Percentiles rank a stretch among this genome's conserved stretches.
Evolutionary conservation across 2,329 filamentous ascomycete genomes (phyloP).

Genomic region (Venturia nashicola): DNA sequence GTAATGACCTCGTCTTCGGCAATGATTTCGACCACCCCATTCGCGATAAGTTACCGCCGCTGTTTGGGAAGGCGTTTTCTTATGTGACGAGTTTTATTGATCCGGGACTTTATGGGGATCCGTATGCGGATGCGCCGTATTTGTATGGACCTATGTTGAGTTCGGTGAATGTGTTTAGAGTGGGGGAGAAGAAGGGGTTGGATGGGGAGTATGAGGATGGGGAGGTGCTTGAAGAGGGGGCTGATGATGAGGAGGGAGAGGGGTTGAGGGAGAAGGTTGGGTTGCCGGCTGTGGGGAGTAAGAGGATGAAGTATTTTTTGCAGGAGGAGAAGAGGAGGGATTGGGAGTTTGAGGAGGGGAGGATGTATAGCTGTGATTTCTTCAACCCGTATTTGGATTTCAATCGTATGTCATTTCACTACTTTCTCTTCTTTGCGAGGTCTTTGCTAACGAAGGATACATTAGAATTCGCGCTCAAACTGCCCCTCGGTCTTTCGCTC

Average conservation of each 20-base stretch:
- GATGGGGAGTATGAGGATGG: conserved; percentile 14
- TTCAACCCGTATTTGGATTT: conserved; percentile 92
- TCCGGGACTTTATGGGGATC: conserved; percentile 79
- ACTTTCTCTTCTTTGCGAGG: too few relatives aligned
- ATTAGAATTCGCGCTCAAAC: conserved; percentile 11
- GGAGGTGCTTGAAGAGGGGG: conserved; percentile 18
- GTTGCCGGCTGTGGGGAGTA: conserved; percentile 28
- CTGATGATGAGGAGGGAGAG: conserved; percentile 20
- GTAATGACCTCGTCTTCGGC: conserved; percentile 71
- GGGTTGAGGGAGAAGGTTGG: conserved; percentile 25
- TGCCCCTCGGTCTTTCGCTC: conserved; percentile 9
- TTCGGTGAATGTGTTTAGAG: conserved; percentile 64
- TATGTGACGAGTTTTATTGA: conserved; percentile 88
- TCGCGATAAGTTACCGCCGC: conserved; percentile 70
- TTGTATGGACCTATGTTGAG: conserved; percentile 73
- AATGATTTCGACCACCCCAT: conserved; percentile 94
- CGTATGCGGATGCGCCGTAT: conserved; percentile 75
- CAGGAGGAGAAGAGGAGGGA: conserved; percentile 39
- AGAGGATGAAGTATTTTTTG: conserved; percentile 50
- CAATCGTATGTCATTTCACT: conserved; percentile 36
- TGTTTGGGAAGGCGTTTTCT: conserved; percentile 72
- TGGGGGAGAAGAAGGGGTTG: conserved; percentile 38
- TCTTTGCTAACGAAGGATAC: too few relatives aligned
- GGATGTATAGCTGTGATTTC: conserved; percentile 58
- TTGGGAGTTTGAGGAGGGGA: conserved; percentile 50